These are phyloP conservation scores for Acanthamoeba sp. DNA, from an alignment of 208 protist genomes.

Conservation along the genomic window DNA sequence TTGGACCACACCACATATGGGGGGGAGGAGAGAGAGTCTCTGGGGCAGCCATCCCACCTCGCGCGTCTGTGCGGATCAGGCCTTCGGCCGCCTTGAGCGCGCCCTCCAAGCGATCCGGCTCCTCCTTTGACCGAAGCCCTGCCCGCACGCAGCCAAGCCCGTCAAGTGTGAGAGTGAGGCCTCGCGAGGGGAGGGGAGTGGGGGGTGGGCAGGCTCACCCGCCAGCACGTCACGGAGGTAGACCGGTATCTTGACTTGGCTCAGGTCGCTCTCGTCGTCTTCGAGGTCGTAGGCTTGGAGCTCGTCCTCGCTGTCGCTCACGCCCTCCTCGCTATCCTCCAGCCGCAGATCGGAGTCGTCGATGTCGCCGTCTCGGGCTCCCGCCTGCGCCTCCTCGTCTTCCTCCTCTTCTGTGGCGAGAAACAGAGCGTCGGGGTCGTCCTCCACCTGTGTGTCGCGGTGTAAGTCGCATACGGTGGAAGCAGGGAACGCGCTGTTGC, in stretches of 20 bases:
- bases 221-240: conserved; percentile 57
- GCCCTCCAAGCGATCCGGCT: not conserved
- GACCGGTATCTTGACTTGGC: not conserved
- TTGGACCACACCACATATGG: too few relatives aligned
- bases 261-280: conserved; percentile 42
- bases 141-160: not conserved
- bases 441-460: not conserved
- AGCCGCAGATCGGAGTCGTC: not conserved
- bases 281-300: conserved; percentile 18
- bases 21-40: too few relatives aligned
- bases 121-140: not conserved
- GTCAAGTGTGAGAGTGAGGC: too few relatives aligned
- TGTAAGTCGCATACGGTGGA: not conserved
- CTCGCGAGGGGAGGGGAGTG: not conserved
- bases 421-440: not conserved
- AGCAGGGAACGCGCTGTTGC: not conserved
- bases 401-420: not conserved
- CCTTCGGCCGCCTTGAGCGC: conserved; percentile 31
- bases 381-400: too few relatives aligned
- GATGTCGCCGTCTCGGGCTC: too few relatives aligned
- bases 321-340: not conserved
- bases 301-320: not conserved
- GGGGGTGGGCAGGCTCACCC: not conserved
- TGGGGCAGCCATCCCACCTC: not conserved
- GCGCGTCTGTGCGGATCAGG: not conserved